These are phyloP conservation scores for Trichosanthes cucumerina DNA, from an alignment of 306 rosid genomes.

Conservation along the genomic window DNA sequence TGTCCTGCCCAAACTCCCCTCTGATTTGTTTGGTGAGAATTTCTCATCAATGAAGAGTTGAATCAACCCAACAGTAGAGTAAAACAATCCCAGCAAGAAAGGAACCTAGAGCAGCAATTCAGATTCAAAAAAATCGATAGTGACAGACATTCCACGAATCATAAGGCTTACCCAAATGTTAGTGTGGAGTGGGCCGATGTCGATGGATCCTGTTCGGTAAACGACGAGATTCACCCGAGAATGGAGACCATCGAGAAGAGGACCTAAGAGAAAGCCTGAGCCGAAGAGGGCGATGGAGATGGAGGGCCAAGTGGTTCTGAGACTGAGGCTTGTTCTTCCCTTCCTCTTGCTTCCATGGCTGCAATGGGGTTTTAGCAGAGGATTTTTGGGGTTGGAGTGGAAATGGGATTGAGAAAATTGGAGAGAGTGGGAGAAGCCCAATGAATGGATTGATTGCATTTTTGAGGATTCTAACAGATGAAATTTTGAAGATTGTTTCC, in stretches of 20 bases:
- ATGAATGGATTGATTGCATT: background rate
- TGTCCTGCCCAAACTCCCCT: slow-evolving; percentile 31
- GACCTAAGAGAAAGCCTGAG: slow-evolving; percentile 57
- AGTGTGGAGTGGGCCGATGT: slow-evolving; percentile 53
- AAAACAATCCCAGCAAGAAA: slow-evolving; percentile 59
- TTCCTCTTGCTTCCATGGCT: slow-evolving; percentile 23
- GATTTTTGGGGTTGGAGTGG: slow-evolving; percentile 1
- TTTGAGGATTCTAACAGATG: background rate
- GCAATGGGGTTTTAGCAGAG: slow-evolving; percentile 23
- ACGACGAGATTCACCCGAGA: slow-evolving; percentile 69
- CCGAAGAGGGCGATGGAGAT: slow-evolving; percentile 52
- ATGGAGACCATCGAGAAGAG: slow-evolving; percentile 75
- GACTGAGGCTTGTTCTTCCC: slow-evolving; percentile 15
- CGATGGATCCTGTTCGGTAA: slow-evolving; percentile 40
- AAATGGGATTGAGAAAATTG: slow-evolving; percentile 11
- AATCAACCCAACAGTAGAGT: slow-evolving; percentile 59
- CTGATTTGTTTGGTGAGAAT: slow-evolving; percentile 20
- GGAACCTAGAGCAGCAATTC: slow-evolving; percentile 47
- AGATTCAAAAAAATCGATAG: background rate
- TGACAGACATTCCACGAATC: background rate
- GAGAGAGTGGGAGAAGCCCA: slow-evolving; percentile 18
- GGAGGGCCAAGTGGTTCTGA: slow-evolving; percentile 38
- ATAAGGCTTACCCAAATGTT: slow-evolving; percentile 31
- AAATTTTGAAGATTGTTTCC: background rate
- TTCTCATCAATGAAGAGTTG: slow-evolving; percentile 56